phyloP scores from a whole-genome alignment of 108 stramenopile species.

The Fistulifera solaris region DNA sequence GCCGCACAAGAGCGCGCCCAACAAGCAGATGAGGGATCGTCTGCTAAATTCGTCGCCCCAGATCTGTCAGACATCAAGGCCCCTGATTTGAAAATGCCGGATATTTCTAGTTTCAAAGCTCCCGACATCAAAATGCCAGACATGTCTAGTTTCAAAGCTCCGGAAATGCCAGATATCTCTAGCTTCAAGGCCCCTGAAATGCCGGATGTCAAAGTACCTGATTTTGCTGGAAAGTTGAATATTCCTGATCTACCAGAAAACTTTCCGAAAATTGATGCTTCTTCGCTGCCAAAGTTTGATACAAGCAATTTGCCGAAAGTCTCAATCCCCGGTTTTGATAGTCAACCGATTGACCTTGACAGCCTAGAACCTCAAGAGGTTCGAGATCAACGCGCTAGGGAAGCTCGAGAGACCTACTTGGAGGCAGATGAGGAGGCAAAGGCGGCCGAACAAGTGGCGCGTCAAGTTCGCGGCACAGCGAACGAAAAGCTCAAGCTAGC shows the following conservation, averaged over 20 bases:
- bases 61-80: constrained; percentile 7
- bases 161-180: constrained; percentile 25
- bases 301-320: constrained; percentile 9
- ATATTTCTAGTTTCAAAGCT: constrained; percentile 13
- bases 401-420: constrained; percentile 35
- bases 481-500: constrained; percentile 62
- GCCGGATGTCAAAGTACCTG: constrained; percentile 37
- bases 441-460: constrained; percentile 40
- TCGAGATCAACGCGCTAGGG: constrained; percentile 61
- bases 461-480: constrained; percentile 35
- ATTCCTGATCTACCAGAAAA: constrained; percentile 22
- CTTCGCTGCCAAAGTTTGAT: constrained; percentile 35
- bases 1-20: constrained; percentile 22
- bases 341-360: constrained; percentile 2
- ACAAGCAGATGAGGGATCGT: constrained; percentile 8
- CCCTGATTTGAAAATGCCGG: constrained; percentile 37
- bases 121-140: constrained; percentile 25
- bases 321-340: constrained; percentile 5
- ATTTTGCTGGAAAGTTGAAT: constrained; percentile 33
- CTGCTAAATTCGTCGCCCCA: constrained; percentile 3
- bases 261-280: constrained; percentile 17
- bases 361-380: constrained; percentile 58
- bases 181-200: constrained; percentile 34
- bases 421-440: constrained; percentile 55
- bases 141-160: constrained; percentile 32